Evolutionary conservation across 108 stramenopile genomes (phyloP), one percentile per base, ranked within the genome.

Genomic region (Fragilaria crotonensis): DNA sequence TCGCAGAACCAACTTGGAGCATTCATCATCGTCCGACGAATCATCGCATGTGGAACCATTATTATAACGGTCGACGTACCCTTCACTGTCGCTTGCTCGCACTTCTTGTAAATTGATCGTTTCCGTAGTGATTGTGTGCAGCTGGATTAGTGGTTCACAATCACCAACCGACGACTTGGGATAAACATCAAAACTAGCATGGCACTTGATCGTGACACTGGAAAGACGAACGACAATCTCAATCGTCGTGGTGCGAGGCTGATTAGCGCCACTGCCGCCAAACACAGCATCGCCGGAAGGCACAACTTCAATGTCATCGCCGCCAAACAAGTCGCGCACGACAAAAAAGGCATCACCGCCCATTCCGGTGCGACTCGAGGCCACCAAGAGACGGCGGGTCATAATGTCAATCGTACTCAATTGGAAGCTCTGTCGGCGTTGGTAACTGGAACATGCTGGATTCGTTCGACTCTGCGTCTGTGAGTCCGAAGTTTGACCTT

Each of bases 121-220:
- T 83, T 92, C 90, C n/a, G 85, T 77, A 19, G 90, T 89, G 5
- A 87, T 92, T 3, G 90, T 89, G 45, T 92, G 87, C 44, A 92
- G 71, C 62, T 92, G 87, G 59, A 92, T 86, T 48, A 88, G 64
- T 9, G 87, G 80, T 67, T 88, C 87, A 36, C 70, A 73, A 33
- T 77, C 73, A 27, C 81, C 79, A 14, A 79, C 71, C 48, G 83
- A 52, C 0, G 85, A 67, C 51, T 86, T 81, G 3, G 90, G 87
- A 45, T 84, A 83, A 44, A 92, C 74, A 60, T 92, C 87, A 64
- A 89, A 92, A 46, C 76, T 81, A n/a, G 76, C 82, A 71, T 92
- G 90, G 58, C 85, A 84, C 57, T 84, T 81, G 67, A 92, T 88
- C 5, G 75, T 84, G 19, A 86, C 79, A 36, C 70, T 72, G 18